Conservation (phyloP, 805 yeast species). For the Candida berthetii region DNA sequence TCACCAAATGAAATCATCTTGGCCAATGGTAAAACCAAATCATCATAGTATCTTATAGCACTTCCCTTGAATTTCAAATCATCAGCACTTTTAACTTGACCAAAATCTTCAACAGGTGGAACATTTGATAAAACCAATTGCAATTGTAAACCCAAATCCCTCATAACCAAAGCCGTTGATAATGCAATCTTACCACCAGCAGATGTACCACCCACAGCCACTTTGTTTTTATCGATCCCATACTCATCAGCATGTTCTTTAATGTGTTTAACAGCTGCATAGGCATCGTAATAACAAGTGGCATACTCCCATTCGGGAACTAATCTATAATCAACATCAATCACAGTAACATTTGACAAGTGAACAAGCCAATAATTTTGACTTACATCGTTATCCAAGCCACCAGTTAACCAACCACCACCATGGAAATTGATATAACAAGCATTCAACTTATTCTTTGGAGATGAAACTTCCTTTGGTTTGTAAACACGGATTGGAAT, state of each 20-base stretch:
- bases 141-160: neutral
- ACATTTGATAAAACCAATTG: slow-evolving; percentile 1
- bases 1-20: neutral
- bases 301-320: slow-evolving; percentile 1
- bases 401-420: slow-evolving; percentile 5
- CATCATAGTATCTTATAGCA: neutral
- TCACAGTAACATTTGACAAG: slow-evolving; percentile 15
- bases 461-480: neutral
- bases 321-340: slow-evolving; percentile 4
- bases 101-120: slow-evolving; percentile 1
- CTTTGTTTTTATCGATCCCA: neutral
- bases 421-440: slow-evolving; percentile 4
- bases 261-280: slow-evolving; percentile 1
- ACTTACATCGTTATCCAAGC: neutral
- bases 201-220: slow-evolving; percentile 1
- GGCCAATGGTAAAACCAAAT: neutral
- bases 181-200: slow-evolving; percentile 2
- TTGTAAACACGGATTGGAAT: slow-evolving; percentile 2
- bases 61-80: neutral
- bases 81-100: neutral
- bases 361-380: slow-evolving; percentile 9
- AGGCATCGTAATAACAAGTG: slow-evolving; percentile 5
- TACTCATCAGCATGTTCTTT: neutral
- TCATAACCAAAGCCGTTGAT: neutral
- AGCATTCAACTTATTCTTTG: neutral